Evolutionary conservation across 1,284 basidiomycete genomes (phyloP).

Genomic region (Clitocybe nebularis): DNA sequence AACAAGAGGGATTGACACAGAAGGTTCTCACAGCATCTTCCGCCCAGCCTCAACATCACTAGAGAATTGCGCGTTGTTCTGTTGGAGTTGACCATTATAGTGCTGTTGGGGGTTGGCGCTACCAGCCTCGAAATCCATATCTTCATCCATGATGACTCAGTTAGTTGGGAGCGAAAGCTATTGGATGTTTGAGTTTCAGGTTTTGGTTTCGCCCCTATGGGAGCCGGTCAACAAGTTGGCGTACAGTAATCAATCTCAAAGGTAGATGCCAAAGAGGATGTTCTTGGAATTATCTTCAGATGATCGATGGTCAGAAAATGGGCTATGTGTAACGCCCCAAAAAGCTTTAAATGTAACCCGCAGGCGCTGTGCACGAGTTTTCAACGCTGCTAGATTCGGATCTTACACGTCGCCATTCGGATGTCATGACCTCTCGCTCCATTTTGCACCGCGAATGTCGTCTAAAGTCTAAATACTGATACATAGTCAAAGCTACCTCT

Average conservation of each 20-base stretch:
- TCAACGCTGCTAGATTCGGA: slow-evolving; percentile 35
- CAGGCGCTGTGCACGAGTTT: slow-evolving; percentile 26
- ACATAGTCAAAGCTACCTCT: slow-evolving; percentile 28
- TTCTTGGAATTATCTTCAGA: slow-evolving; percentile 15
- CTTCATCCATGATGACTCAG: slow-evolving; percentile 62
- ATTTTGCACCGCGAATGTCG: neutral
- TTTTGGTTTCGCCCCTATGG: slow-evolving; percentile 12
- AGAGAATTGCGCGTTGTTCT: slow-evolving; percentile 25
- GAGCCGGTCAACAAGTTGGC: slow-evolving; percentile 4
- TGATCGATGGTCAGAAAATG: slow-evolving; percentile 21
- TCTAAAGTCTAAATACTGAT: neutral
- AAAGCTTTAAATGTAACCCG: slow-evolving; percentile 20
- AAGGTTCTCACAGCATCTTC: slow-evolving; percentile 67
- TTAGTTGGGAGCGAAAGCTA: slow-evolving; percentile 6
- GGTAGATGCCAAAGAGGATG: slow-evolving; percentile 2
- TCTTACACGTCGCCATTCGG: slow-evolving; percentile 37
- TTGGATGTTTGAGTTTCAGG: slow-evolving; percentile 10
- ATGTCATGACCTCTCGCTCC: slow-evolving; percentile 6
- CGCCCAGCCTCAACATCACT: slow-evolving; percentile 32
- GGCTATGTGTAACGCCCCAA: slow-evolving; percentile 8
- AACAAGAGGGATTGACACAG: slow-evolving; percentile 4
- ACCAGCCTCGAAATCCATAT: slow-evolving; percentile 62
- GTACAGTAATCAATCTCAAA: slow-evolving; percentile 4
- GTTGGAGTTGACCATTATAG: slow-evolving; percentile 31
- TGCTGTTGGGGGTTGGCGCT: slow-evolving; percentile 32